phyloP scores from a whole-genome alignment of 1,139 yeast genomes.

The Debaryomyces nepalensis region DNA sequence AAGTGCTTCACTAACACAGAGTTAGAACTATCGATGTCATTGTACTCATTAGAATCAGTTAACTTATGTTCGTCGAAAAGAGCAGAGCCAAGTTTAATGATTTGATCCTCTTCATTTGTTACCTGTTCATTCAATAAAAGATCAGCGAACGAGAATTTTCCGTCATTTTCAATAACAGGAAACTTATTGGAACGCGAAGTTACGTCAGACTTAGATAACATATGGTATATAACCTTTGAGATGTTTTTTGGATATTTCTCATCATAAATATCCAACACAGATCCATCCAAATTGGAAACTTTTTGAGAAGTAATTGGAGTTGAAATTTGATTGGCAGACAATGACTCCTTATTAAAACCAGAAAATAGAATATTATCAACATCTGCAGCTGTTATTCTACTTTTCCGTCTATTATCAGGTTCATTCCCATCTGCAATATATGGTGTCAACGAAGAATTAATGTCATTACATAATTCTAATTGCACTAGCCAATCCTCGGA shows the following conservation, averaged over 20 bases:
- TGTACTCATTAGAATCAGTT: constrained; percentile 12
- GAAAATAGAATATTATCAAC: constrained; percentile 62
- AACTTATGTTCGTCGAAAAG: constrained; percentile 26
- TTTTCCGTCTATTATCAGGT: constrained; percentile 15
- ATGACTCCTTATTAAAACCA: constrained; percentile 41
- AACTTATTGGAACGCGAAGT: constrained; percentile 28
- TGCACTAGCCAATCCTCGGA: constrained; percentile 70
- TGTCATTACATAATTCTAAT: constrained; percentile 57
- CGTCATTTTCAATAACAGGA: constrained; percentile 28
- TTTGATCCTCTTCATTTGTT: constrained; percentile 20
- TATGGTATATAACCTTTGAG: constrained; percentile 23
- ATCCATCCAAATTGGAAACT: constrained; percentile 17
- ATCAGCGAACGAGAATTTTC: constrained; percentile 30
- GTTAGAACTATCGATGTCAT: constrained; percentile 28
- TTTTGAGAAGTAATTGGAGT: constrained; percentile 26
- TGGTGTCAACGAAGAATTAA: constrained; percentile 53
- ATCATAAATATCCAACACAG: constrained; percentile 14
- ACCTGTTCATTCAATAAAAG: constrained; percentile 23
- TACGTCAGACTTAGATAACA: constrained; percentile 29
- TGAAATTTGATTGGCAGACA: constrained; percentile 25
- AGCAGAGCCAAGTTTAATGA: constrained; percentile 21
- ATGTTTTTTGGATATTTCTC: constrained; percentile 26
- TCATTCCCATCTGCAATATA: constrained; percentile 20
- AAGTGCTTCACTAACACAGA: constrained; percentile 28
- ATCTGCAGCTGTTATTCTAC: constrained; percentile 30